Conservation (phyloP, 2,329 filamentous ascomycete genomes). For the Cryphonectria radicalis region DNA sequence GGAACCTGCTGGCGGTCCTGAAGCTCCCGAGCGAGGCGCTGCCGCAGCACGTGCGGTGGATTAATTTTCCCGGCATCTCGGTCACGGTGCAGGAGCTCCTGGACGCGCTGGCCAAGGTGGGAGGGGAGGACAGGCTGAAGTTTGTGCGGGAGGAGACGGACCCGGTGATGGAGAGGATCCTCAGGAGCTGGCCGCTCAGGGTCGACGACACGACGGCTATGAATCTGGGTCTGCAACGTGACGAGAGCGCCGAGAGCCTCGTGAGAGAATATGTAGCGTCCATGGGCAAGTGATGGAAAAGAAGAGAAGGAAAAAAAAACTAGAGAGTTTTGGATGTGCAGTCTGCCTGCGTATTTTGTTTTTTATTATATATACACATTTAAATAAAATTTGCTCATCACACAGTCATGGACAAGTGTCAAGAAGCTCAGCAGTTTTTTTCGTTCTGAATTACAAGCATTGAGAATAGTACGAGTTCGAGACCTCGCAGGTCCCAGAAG, state of each 20-base stretch:
- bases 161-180: constrained; percentile 51
- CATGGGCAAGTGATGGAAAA: constrained; percentile 5
- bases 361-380: neutral
- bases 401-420: neutral
- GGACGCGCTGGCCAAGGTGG: constrained; percentile 53
- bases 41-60: constrained; percentile 35
- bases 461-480: constrained; percentile 33
- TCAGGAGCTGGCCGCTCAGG: constrained; percentile 57
- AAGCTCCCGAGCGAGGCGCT: constrained; percentile 45
- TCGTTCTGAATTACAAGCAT: constrained; percentile 9
- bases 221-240: constrained; percentile 21
- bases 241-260: constrained; percentile 26
- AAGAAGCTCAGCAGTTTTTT: too few species aligned
- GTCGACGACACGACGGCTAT: constrained; percentile 48
- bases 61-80: constrained; percentile 57
- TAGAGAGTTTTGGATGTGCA: neutral
- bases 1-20: constrained; percentile 50
- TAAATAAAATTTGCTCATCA: neutral
- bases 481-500: constrained; percentile 39
- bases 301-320: neutral
- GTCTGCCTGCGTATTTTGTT: neutral
- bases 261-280: constrained; percentile 28
- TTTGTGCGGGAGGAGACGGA: constrained; percentile 54
- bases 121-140: constrained; percentile 48
- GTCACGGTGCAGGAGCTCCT: constrained; percentile 59